Evolutionary conservation across 495 filamentous ascomycete species (phyloP), one percentile per base, ranked within the genome.

Genomic region (Aspergillus nanangensis): DNA sequence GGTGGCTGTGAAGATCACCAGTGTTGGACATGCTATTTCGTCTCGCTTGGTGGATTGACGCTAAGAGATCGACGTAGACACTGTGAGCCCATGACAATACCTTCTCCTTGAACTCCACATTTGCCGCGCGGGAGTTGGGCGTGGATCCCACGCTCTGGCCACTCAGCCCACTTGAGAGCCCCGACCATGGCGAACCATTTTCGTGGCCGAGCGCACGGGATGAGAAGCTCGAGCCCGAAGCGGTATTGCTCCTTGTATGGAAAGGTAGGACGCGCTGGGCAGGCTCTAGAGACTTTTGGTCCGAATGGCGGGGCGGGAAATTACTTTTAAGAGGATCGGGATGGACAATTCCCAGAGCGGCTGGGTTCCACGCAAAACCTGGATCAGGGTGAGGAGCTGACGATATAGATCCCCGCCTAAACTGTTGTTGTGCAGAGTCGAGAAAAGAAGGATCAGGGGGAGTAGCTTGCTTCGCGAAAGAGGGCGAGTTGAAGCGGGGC

Each of bases 21-120:
- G 50, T 47, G 40, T 60, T 56, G 15, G 60, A 70, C 15, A 55
- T 47, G 47, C 63, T 73, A 57, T 63, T 72, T 44, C 72, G 70
- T 41, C 69, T 70, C 44, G 71, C 75, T 45, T 83, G 78, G 37
- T 92, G 83, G 8, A 95, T 77, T 45, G 80, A 86, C 8, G 83
- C 71, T 18, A 97, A 69, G 3, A 98, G 78, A 54, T 95, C 88
- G 29, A 90, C 80, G 67, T 98, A 97, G 18, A 92, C 81, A 41
- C 79, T 77, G 60, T 96, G 88, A 23, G 93, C 93, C 80, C 86
- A 91, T 13, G 83, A 76, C 35, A 96, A 73, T 5, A 85, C 81
- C 50, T 84, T 86, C 60, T 96, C 92, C 51, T 86, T 86, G 59
- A 87, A 90, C 51, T 82, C 79, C 4, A 71, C 63, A 55, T 80